A percentile compares a stretch with the other conserved stretches of the same genome.
Conservation (phyloP, 2,329 filamentous ascomycete species). For the Emergomyces pasteurianus region DNA sequence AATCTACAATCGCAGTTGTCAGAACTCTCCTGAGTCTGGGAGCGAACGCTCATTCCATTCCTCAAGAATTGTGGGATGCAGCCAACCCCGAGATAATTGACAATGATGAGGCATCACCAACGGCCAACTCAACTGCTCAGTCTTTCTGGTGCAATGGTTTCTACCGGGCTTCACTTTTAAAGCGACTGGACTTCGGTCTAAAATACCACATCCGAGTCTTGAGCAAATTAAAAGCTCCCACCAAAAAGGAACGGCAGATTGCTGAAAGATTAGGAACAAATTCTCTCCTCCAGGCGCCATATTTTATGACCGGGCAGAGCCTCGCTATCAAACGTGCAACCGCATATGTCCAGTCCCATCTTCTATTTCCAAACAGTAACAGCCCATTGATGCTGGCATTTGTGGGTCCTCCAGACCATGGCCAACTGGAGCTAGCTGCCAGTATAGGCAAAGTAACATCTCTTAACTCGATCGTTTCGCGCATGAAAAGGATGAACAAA, state of each 20-base stretch:
- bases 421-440: constrained; percentile 8
- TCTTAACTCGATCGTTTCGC: background rate
- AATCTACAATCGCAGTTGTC: constrained; percentile 3
- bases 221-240: background rate
- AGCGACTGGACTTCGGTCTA: constrained; percentile 1
- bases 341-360: constrained; percentile 3
- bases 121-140: background rate
- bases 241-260: background rate
- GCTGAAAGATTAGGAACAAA: background rate
- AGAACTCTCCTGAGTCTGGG: constrained; percentile 6
- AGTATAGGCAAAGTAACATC: constrained; percentile 2
- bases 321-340: constrained; percentile 5
- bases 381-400: constrained; percentile 8
- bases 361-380: background rate
- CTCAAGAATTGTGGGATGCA: constrained; percentile 4
- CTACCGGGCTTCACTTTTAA: background rate
- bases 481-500: background rate
- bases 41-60: constrained; percentile 8
- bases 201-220: constrained; percentile 5
- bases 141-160: constrained; percentile 1
- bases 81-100: background rate
- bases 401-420: constrained; percentile 8
- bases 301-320: constrained; percentile 6
- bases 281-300: background rate
- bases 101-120: background rate